Evolutionary conservation across 1,284 basidiomycete species (phyloP), one percentile per base, ranked within the genome.

Genomic region (Pyrrhoderma noxium): DNA sequence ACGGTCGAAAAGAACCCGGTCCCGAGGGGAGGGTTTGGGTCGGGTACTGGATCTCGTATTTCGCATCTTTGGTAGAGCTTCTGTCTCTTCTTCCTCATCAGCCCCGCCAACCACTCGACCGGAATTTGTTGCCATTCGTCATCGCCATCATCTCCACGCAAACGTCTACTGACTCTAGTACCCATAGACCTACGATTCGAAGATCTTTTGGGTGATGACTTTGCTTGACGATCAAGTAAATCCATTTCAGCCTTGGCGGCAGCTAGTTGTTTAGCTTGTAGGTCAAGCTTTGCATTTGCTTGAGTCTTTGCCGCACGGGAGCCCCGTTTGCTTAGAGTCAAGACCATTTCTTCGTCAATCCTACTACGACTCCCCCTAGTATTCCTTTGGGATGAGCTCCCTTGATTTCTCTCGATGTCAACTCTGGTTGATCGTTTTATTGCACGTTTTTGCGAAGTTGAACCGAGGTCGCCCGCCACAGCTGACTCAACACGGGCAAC

Each of bases 101-200:
- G 45, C 50, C 68, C 68, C 35, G 68, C 61, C 53, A 89, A 59
- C 86, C 87, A 89, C 60, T 87, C 88, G 3, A 81, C 75, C 0
- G 88, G 88, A 31, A 90, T 73, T 54, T 76, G 70, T 64, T 90
- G 85, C 87, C 88, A 90, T 59, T 79, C 84, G 1, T 81, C 81
- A 8, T 82, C 79, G 38, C 71, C 70, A 18, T 49, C 52, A 2
- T 62, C 56, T n/a, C 79, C 81, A 48, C 82, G 71, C 51, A 89
- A 62, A 23, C 87, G 70, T 2, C 81, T 74, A 59, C 86, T 90
- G 3, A 79, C 62, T 22, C 87, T 70, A 2, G 82, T 84, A 0
- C 85, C 85, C 31, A 70, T 51, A 3, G 71, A 58, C 22, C 70
- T 65, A n/a, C 64, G 61, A 21, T 36, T 35, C 23, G 65, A 53